Base-by-base conservation (phyloP, 257 asterid genomes). In the Lithospermum erythrorhizon region DNA sequence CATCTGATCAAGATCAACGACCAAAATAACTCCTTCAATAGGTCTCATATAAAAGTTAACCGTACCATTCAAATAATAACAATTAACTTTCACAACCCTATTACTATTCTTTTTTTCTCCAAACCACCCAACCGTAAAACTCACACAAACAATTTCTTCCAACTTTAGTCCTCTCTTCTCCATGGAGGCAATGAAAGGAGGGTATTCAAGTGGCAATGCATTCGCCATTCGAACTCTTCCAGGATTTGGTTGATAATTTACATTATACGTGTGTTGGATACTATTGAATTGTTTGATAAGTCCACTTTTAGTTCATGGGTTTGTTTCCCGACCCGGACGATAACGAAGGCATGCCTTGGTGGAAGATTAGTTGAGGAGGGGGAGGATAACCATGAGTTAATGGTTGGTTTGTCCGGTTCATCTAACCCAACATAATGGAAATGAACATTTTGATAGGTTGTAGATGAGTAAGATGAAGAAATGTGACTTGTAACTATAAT, bases 21-120 rank as follows among this genome's bases (percentile, higher is more conserved):
- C 72, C 24, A 73, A 61, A 0, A 76, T 78, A 2, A 89, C 67
- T 18, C 89, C 95, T 65, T 89, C 95, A 7, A 86, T 80, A 41
- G 89, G 90, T 75, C 90, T 83, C 96, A 85, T 85, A 65, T 78
- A 83, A 21, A 80, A 32, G 63, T 89, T 89, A 18, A 77, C 65
- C 0, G 89, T 77, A 0, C 90, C 96, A 67, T 86, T 86, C 71
- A 72, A 37, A 54, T 86, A 89, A 37, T 78, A 83, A 63, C 84
- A 86, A 77, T 70, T 53, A 5, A 82, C 85, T 37, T 52, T 77
- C 5, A 89, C 78, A 8, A 78, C 30, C 52, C 95, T 82, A 1
- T 57, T 60, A 27, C 70, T 72, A 48, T 10, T 62, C 49, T 41
- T 18, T 21, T 72, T 69, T 72, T 81, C 89, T 2, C 95, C 96